These are phyloP conservation scores for Aspergillus phoenicis DNA, from an alignment of 2,329 filamentous ascomycete genomes.

Conservation along the genomic window DNA sequence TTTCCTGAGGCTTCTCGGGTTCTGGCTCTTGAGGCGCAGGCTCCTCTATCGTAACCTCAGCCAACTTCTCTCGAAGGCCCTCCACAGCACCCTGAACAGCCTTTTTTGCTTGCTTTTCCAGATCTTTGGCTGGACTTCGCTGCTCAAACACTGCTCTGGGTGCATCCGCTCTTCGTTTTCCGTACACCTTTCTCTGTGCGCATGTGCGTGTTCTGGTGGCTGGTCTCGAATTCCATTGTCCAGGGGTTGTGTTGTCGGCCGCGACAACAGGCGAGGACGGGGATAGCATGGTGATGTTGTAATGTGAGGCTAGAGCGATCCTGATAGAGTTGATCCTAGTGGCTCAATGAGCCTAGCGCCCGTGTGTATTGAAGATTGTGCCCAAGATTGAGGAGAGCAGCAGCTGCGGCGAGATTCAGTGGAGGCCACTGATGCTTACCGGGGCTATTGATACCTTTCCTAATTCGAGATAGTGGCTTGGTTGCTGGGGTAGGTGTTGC, in stretches of 20 bases:
- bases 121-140: conserved; percentile 27
- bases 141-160: conserved; percentile 41
- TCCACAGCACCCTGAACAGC: conserved; percentile 23
- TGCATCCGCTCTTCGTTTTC: conserved; percentile 37
- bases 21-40: neutral
- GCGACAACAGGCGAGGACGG: conserved; percentile 16
- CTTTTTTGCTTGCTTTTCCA: conserved; percentile 9
- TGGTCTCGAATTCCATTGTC: conserved; percentile 23
- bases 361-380: neutral
- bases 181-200: conserved; percentile 38
- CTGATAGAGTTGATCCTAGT: neutral
- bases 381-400: neutral
- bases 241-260: conserved; percentile 24
- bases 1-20: neutral
- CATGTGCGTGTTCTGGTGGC: conserved; percentile 28
- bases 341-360: neutral
- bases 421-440: conserved; percentile 2
- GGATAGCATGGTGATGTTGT: conserved; percentile 16
- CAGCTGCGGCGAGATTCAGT: neutral
- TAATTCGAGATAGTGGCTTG: conserved; percentile 24
- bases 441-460: conserved; percentile 34
- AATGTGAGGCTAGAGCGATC: neutral
- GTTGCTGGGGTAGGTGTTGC: conserved; percentile 30
- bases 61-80: conserved; percentile 30
- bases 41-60: conserved; percentile 31